phyloP scores from a whole-genome alignment of 345 rosid species.

The Tarenaya hassleriana region DNA sequence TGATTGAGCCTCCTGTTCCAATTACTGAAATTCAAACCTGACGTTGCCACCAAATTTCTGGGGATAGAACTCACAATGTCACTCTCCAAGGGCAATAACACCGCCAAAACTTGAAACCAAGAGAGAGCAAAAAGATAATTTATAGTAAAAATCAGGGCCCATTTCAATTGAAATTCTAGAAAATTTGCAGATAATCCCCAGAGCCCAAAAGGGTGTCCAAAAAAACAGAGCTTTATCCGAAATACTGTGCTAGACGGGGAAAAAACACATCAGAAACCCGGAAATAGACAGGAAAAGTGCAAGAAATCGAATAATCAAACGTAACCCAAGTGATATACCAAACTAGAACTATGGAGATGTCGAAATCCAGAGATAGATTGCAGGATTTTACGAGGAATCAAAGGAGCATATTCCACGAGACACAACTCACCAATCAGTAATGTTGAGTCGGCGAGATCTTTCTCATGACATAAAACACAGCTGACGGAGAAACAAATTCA shows the following conservation, averaged over 20 bases:
- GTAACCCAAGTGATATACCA: neutral
- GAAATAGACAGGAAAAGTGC: slow-evolving; percentile 1
- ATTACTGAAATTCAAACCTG: too few species aligned
- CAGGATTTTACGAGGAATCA: neutral
- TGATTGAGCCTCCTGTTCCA: too few species aligned
- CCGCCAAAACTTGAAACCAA: neutral
- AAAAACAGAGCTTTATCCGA: slow-evolving; percentile 14
- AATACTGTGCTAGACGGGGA: slow-evolving; percentile 1
- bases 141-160: too few species aligned
- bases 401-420: neutral
- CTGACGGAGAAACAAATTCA: neutral
- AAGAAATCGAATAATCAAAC: neutral
- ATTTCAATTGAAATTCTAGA: too few species aligned
- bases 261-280: slow-evolving; percentile 18
- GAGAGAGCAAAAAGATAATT: too few species aligned
- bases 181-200: neutral
- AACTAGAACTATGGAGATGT: neutral
- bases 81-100: neutral
- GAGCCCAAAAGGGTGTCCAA: neutral
- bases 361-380: slow-evolving; percentile 4
- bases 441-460: slow-evolving; percentile 17
- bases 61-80: too few species aligned
- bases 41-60: too few species aligned
- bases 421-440: slow-evolving; percentile 22
- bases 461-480: slow-evolving; percentile 1